Evolutionary conservation across 2,329 filamentous ascomycete species (phyloP).

Genomic region (Leptographium galeiforme): DNA sequence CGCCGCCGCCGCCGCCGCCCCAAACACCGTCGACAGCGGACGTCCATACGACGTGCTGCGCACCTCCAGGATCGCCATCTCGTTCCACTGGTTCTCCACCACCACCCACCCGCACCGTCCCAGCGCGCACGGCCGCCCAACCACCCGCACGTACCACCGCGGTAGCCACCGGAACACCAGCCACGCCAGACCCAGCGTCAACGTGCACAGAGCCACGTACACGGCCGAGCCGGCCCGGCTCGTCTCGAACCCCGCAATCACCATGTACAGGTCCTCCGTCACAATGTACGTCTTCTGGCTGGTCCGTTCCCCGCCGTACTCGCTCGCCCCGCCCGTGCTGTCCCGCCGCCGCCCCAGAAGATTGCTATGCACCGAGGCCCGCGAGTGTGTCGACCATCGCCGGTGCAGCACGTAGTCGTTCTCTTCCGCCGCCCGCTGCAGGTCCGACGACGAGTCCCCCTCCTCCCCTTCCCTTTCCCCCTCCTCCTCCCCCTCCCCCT

Average conservation of each 20-base stretch:
- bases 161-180: constrained; percentile 84
- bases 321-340: constrained; percentile 51
- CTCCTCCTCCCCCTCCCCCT: constrained; percentile 20
- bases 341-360: constrained; percentile 53
- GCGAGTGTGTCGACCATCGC: constrained; percentile 48
- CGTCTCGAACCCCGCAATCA: constrained; percentile 81
- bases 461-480: constrained; percentile 23
- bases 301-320: constrained; percentile 40
- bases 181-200: constrained; percentile 67
- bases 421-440: constrained; percentile 19
- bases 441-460: constrained; percentile 23
- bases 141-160: constrained; percentile 65
- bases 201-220: constrained; percentile 58
- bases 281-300: constrained; percentile 89
- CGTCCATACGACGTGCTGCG: constrained; percentile 38
- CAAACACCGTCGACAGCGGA: constrained; percentile 51
- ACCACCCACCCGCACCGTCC: constrained; percentile 80
- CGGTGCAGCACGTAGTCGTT: constrained; percentile 40
- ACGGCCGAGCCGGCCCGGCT: constrained; percentile 52
- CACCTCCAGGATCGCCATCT: constrained; percentile 67
- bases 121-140: constrained; percentile 57
- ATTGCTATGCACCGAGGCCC: constrained; percentile 43
- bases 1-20: constrained; percentile 25
- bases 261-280: constrained; percentile 88
- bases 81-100: constrained; percentile 92